phyloP scores from a whole-genome alignment of 2,329 filamentous ascomycete genomes.

The Colletotrichum higginsianum region DNA sequence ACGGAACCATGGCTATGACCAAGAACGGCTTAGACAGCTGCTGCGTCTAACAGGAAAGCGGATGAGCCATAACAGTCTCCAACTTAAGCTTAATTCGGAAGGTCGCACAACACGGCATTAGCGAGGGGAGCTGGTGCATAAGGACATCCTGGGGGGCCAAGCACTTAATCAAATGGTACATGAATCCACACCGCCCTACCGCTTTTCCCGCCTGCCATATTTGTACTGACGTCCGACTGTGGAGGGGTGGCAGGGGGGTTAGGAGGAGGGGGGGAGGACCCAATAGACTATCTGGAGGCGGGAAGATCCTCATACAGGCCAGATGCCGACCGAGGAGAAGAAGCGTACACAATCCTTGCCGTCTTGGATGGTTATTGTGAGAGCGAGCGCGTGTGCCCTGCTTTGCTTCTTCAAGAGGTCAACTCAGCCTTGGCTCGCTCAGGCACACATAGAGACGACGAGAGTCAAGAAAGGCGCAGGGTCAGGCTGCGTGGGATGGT shows the following conservation, averaged over 20 bases:
- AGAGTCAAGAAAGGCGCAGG: constrained; percentile 12
- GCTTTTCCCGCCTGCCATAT: constrained; percentile 35
- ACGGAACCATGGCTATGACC: too few species aligned
- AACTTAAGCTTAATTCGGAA: constrained; percentile 41
- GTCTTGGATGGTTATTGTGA: background rate
- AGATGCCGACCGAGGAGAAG: constrained; percentile 24
- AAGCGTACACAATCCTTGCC: background rate
- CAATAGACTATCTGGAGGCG: constrained; percentile 34
- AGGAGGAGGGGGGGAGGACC: background rate
- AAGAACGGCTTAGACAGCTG: constrained; percentile 1
- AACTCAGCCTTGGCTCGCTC: background rate
- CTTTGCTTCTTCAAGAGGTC: background rate
- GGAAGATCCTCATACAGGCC: constrained; percentile 33
- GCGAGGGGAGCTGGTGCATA: constrained; percentile 5
- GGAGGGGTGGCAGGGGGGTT: background rate
- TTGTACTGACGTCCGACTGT: constrained; percentile 28
- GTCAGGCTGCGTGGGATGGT: background rate
- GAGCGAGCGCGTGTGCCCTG: background rate
- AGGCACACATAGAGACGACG: background rate
- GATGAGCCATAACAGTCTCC: constrained; percentile 4
- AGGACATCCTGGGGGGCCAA: background rate
- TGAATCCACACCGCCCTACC: constrained; percentile 26
- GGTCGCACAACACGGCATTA: constrained; percentile 28
- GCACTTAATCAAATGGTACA: constrained; percentile 23
- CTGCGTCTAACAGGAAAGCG: constrained; percentile 11